Evolutionary conservation across 306 rosid species (phyloP).

Genomic region (Mimosa pudica): DNA sequence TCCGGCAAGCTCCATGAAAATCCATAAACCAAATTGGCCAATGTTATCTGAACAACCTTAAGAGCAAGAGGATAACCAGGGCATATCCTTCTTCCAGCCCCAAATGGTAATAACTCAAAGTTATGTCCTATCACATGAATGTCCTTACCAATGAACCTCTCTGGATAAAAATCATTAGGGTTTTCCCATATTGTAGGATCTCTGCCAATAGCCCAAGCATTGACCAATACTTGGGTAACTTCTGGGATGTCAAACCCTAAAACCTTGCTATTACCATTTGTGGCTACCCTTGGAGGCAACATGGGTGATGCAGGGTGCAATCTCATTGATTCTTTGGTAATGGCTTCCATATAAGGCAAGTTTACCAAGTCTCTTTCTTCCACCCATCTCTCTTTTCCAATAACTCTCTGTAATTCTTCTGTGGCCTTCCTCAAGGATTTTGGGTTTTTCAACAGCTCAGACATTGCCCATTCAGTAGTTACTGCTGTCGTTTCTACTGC

Average conservation of each 20-base stretch:
- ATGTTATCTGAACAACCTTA: constrained; percentile 48
- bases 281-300: neutral
- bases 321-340: neutral
- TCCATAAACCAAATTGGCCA: constrained; percentile 33
- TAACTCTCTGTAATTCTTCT: neutral
- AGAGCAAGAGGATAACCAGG: constrained; percentile 33
- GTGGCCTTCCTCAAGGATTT: neutral
- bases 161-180: neutral
- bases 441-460: neutral
- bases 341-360: neutral
- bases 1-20: constrained; percentile 40
- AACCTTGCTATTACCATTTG: neutral
- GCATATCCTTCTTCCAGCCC: neutral
- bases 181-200: neutral
- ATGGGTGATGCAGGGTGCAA: neutral
- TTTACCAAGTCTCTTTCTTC: neutral
- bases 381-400: neutral
- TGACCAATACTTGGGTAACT: neutral
- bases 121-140: neutral
- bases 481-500: constrained; percentile 43
- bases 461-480: neutral
- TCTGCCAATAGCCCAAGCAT: neutral
- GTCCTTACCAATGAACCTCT: neutral
- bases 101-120: constrained; percentile 3
- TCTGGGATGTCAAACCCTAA: neutral